Percentiles rank a stretch among this genome's conserved stretches.
Evolutionary conservation across 2,329 filamentous ascomycete species (phyloP).

Genomic region (Aspergillus ochraceoroseus): DNA sequence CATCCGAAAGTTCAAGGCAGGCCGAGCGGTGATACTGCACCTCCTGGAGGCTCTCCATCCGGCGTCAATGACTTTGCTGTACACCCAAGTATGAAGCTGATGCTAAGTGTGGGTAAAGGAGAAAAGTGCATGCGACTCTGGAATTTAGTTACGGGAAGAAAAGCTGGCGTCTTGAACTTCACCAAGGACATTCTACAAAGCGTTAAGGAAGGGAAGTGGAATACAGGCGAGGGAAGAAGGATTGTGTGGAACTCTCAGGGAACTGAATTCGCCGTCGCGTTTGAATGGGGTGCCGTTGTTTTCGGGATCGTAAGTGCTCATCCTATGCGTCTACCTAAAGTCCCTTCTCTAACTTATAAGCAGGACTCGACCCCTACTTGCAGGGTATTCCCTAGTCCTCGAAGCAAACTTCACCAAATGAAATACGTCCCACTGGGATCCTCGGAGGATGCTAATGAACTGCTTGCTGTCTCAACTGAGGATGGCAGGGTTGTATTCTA

Average conservation of each 20-base stretch:
- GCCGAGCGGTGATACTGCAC: constrained; percentile 84
- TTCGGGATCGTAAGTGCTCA: constrained; percentile 70
- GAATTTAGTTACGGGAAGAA: constrained; percentile 95
- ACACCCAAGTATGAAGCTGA: constrained; percentile 92
- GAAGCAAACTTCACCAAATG: constrained; percentile 79
- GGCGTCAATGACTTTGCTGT: constrained; percentile 94
- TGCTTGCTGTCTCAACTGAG: constrained; percentile 78
- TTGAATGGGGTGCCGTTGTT: constrained; percentile 77
- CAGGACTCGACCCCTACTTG: constrained; percentile 73
- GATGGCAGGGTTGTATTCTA: constrained; percentile 85
- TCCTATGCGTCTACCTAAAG: background rate
- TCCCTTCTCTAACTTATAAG: constrained; percentile 17
- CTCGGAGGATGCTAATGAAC: constrained; percentile 48
- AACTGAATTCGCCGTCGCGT: constrained; percentile 82
- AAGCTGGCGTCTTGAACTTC: constrained; percentile 88
- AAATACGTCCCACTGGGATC: constrained; percentile 56
- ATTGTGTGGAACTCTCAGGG: constrained; percentile 73
- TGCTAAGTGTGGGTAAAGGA: constrained; percentile 85
- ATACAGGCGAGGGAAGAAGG: constrained; percentile 73
- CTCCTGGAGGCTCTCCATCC: constrained; percentile 71
- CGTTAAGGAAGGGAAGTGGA: constrained; percentile 69
- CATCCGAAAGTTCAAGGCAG: constrained; percentile 73
- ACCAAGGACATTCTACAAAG: constrained; percentile 65
- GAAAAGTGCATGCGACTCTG: constrained; percentile 90
- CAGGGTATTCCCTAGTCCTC: constrained; percentile 61